Conservation (phyloP, 1,284 basidiomycete species). For the Somion occarium region DNA sequence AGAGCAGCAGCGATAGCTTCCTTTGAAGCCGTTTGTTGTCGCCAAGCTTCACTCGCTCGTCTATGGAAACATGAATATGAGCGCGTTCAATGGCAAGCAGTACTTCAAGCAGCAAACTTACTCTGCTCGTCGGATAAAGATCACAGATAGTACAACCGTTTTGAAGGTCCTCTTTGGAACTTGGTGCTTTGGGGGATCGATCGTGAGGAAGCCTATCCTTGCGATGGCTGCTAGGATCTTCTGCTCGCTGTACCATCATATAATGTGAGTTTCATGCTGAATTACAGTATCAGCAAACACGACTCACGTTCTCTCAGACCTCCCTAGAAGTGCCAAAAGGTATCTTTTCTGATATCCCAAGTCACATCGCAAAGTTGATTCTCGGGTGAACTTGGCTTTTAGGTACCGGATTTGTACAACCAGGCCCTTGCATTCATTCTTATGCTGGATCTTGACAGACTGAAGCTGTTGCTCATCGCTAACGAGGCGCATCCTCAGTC, state of each 20-base stretch:
- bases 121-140: conserved; percentile 69
- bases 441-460: conserved; percentile 63
- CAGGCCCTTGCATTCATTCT: conserved; percentile 83
- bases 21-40: conserved; percentile 53
- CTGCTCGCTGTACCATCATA: conserved; percentile 51
- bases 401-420: conserved; percentile 88
- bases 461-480: conserved; percentile 53
- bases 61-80: conserved; percentile 29
- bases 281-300: background rate
- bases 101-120: conserved; percentile 32
- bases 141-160: conserved; percentile 50
- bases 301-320: conserved; percentile 71
- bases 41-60: conserved; percentile 56
- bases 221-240: conserved; percentile 78
- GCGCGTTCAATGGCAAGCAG: background rate
- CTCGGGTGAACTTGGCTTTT: conserved; percentile 87
- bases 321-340: conserved; percentile 55
- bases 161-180: conserved; percentile 46
- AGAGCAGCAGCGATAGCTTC: conserved; percentile 59
- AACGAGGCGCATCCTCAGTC: conserved; percentile 10
- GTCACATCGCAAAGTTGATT: conserved; percentile 76
- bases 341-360: conserved; percentile 88
- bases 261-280: background rate
- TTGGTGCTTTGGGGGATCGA: conserved; percentile 24
- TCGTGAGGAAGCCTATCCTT: conserved; percentile 62